Percentiles rank a stretch among this genome's conserved stretches.
These are phyloP conservation scores for Penicillium bovifimosum DNA, from an alignment of 495 filamentous ascomycete genomes.

Conservation along the genomic window DNA sequence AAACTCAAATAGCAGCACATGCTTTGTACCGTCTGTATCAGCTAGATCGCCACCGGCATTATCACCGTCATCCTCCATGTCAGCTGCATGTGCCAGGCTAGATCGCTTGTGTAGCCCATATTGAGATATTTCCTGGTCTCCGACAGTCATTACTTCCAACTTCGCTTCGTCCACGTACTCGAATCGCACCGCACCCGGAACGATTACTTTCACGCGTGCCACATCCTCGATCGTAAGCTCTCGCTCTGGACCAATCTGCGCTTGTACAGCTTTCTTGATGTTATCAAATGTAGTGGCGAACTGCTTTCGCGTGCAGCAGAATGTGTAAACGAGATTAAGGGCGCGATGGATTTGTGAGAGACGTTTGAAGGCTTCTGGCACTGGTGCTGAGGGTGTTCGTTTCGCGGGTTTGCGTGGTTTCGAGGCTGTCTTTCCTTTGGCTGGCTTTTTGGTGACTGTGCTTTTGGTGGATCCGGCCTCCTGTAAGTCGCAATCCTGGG, in stretches of 20 bases:
- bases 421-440: constrained; percentile 4
- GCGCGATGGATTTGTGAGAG: constrained; percentile 77
- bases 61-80: constrained; percentile 22
- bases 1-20: constrained; percentile 87
- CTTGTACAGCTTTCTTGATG: constrained; percentile 78
- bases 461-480: constrained; percentile 1
- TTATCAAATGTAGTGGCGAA: constrained; percentile 86
- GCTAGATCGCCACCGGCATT: constrained; percentile 28
- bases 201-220: constrained; percentile 69
- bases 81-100: constrained; percentile 23
- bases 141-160: constrained; percentile 71
- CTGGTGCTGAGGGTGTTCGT: constrained; percentile 44
- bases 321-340: constrained; percentile 88
- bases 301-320: constrained; percentile 88
- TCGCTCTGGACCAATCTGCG: constrained; percentile 58
- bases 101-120: constrained; percentile 12
- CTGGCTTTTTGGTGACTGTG: constrained; percentile 1
- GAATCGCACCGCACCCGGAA: constrained; percentile 74
- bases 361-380: constrained; percentile 68
- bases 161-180: constrained; percentile 78
- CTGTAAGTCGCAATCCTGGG: background rate
- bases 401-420: constrained; percentile 12
- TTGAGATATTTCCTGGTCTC: constrained; percentile 40
- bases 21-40: constrained; percentile 35
- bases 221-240: constrained; percentile 70